A percentile compares a stretch with the other conserved stretches of the same genome.
Conservation (phyloP, 1,284 basidiomycete genomes). For the Fistulina hepatica region DNA sequence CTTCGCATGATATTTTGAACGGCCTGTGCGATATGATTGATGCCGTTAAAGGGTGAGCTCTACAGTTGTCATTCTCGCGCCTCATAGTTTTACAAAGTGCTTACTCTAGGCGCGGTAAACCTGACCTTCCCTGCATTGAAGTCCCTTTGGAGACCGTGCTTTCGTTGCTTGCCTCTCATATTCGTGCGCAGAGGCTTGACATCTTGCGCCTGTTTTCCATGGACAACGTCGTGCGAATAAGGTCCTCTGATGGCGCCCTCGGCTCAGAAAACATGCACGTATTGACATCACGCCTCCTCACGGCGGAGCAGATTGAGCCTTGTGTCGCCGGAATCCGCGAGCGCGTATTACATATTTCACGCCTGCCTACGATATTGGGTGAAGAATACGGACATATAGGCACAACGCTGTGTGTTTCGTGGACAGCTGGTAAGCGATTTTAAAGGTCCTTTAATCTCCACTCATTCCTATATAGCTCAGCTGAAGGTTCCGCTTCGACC, state of each 20-base stretch:
- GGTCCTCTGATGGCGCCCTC: neutral
- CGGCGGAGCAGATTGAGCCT: slow-evolving; percentile 65
- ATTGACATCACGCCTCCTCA: slow-evolving; percentile 51
- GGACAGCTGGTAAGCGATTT: slow-evolving; percentile 23
- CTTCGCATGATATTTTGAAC: too few species aligned
- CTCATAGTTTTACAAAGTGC: too few species aligned
- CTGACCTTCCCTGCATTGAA: too few species aligned
- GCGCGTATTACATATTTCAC: slow-evolving; percentile 65
- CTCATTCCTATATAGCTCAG: slow-evolving; percentile 43
- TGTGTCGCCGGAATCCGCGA: slow-evolving; percentile 76
- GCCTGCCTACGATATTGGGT: slow-evolving; percentile 46
- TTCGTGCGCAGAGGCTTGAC: neutral
- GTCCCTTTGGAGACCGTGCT: too few species aligned
- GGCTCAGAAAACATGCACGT: slow-evolving; percentile 29
- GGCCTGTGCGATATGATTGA: too few species aligned
- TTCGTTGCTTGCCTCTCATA: slow-evolving; percentile 35
- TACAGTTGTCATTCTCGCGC: too few species aligned
- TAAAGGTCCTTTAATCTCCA: slow-evolving; percentile 1
- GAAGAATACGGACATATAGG: slow-evolving; percentile 30
- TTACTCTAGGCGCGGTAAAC: too few species aligned
- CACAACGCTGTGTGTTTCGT: slow-evolving; percentile 57
- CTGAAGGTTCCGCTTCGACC: slow-evolving; percentile 88
- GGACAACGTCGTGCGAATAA: neutral
- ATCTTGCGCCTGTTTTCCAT: slow-evolving; percentile 11
- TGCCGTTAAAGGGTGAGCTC: too few species aligned